Evolutionary conservation across 2,329 filamentous ascomycete species (phyloP).

Genomic region (Penicillium oxalicum): DNA sequence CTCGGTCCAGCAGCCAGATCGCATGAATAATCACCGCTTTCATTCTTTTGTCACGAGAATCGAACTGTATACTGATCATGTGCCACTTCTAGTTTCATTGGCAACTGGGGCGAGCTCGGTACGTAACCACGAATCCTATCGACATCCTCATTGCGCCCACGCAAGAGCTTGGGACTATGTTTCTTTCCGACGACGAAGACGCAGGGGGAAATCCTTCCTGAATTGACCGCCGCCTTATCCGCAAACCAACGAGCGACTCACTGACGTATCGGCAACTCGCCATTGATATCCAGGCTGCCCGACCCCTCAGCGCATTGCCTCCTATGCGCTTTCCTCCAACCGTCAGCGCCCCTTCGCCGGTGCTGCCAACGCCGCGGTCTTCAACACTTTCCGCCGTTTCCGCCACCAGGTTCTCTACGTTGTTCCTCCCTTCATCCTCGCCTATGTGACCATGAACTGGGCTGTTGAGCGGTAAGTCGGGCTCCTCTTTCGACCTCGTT

Average conservation of each 20-base stretch:
- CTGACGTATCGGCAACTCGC: neutral
- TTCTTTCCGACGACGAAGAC: neutral
- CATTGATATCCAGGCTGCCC: constrained; percentile 25
- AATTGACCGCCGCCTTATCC: too few species aligned
- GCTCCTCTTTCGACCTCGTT: constrained; percentile 8
- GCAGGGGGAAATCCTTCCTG: neutral
- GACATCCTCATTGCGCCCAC: constrained; percentile 11
- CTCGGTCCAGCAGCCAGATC: constrained; percentile 5
- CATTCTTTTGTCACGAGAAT: too few species aligned
- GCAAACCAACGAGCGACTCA: too few species aligned
- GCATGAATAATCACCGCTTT: neutral
- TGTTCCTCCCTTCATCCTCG: constrained; percentile 68
- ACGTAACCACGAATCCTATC: constrained; percentile 40
- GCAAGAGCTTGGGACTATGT: neutral
- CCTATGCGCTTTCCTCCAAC: constrained; percentile 78
- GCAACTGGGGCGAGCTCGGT: constrained; percentile 71
- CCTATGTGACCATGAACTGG: constrained; percentile 84
- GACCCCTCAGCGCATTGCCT: constrained; percentile 52
- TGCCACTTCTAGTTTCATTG: constrained; percentile 57
- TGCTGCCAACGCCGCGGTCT: constrained; percentile 71
- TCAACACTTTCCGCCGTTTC: constrained; percentile 90
- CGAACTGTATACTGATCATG: too few species aligned
- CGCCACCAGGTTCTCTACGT: constrained; percentile 84
- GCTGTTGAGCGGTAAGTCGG: constrained; percentile 72
- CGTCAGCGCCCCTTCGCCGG: constrained; percentile 82